Evolutionary conservation across 805 yeast genomes (phyloP).

Genomic region (Zygosaccharomyces bailii): DNA sequence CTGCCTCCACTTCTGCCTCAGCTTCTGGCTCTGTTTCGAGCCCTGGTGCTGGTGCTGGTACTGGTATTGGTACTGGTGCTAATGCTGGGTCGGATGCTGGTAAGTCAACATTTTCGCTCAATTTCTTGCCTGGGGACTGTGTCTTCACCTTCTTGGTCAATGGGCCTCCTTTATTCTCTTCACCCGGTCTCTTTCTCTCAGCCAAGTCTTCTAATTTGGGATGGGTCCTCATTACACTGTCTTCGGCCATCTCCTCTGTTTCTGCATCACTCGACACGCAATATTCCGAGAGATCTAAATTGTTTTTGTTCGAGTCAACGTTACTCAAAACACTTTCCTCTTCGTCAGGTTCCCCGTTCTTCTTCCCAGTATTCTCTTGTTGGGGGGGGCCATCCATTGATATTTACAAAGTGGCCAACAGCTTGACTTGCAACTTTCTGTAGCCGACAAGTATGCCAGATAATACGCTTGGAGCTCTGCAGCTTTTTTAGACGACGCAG

Average conservation of each 20-base stretch:
- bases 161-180: slow-evolving; percentile 3
- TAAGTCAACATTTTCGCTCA: no score
- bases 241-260: slow-evolving; percentile 75
- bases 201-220: slow-evolving; percentile 16
- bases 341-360: slow-evolving; percentile 9
- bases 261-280: slow-evolving; percentile 70
- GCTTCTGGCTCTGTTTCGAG: neutral
- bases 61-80: slow-evolving; percentile 2
- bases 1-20: neutral
- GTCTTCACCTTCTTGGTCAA: neutral
- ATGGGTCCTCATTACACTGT: slow-evolving; percentile 16
- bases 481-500: neutral
- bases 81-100: neutral
- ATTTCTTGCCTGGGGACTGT: neutral
- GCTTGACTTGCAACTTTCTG: neutral
- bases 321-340: slow-evolving; percentile 29
- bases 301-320: slow-evolving; percentile 32
- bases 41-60: slow-evolving; percentile 3
- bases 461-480: neutral
- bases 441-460: neutral
- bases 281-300: slow-evolving; percentile 42
- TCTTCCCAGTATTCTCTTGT: slow-evolving; percentile 1
- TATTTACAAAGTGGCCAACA: neutral
- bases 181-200: slow-evolving; percentile 18
- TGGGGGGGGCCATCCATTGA: slow-evolving; percentile 1